These are phyloP conservation scores for Oryza coarctata DNA, from an alignment of 176 grass and related monocot species.

Conservation along the genomic window DNA sequence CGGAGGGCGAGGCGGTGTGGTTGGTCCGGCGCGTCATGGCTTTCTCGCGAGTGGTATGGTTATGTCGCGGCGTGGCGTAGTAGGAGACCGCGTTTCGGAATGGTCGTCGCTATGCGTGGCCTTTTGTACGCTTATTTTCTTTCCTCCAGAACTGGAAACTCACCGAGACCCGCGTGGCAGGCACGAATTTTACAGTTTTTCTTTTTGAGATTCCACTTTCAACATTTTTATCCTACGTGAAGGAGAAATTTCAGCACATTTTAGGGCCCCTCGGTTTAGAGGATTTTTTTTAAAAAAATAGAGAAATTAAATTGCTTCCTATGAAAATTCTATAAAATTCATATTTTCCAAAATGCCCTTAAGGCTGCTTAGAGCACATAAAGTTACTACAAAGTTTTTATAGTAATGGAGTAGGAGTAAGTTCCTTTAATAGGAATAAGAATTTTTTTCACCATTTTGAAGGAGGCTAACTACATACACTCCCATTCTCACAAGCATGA, in stretches of 20 bases:
- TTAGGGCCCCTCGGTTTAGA: no score
- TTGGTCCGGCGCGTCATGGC: constrained; percentile 38
- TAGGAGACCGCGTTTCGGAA: neutral
- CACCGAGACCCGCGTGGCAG: neutral
- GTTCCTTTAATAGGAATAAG: neutral
- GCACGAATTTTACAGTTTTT: neutral
- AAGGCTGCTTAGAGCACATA: neutral
- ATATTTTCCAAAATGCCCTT: no score
- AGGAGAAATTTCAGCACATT: neutral
- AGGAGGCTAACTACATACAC: neutral
- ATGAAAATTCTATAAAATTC: no score
- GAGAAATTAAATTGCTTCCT: no score
- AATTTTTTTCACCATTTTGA: neutral
- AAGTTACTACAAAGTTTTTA: neutral
- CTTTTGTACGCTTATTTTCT: constrained; percentile 19
- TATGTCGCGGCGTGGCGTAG: constrained; percentile 22
- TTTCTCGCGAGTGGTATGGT: neutral
- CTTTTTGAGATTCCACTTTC: neutral
- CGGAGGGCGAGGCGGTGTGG: constrained; percentile 33
- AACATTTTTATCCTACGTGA: no score
- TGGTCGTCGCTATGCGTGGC: neutral
- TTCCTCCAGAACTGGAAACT: neutral
- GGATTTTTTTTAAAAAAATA: no score
- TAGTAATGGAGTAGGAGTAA: no score
- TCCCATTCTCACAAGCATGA: neutral